Base-by-base conservation (phyloP, 2,329 filamentous ascomycete species). In the Eutypa lata region DNA sequence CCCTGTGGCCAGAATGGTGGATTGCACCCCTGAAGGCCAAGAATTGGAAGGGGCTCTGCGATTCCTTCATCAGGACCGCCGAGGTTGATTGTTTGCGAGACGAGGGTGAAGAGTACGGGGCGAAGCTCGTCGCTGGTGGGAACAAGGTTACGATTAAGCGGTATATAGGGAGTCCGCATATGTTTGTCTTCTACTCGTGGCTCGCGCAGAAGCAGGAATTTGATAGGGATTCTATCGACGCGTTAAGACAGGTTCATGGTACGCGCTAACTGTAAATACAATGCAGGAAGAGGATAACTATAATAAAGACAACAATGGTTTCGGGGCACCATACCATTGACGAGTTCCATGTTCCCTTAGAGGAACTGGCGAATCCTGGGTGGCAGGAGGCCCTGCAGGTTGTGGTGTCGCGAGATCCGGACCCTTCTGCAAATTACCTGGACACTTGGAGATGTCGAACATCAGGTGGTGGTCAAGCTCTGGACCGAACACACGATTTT, bases 81-180 rank as follows among this genome's bases (percentile, higher is more conserved):
- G 68, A 68, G 59, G 65, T 52, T 33, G 76, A 78, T 56, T 73
- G 75, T 2, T 57, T 79, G 50, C 66, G 76, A 2, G 76, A 79
- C 57, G 77, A 79, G 57, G 77, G 75, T 2, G 76, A 79, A 62
- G 71, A 71, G 0, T 79, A 79, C 54, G 76, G 66, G 0, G 61
- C 62, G 56, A 68, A 71, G 57, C 57, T 79, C 51, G 62, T 75
- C 10, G 68, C 73, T 54, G 63, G 66, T n/a, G 76, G 76, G 2
- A 73, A 73, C 53, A 70, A 76, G 57, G 76, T 79, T 22, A 72
- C 71, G 1, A 55, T 75, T 53, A 74, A 72, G 60, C 63, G 76
- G n/a, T 79, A 77, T 55, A 57, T 65, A 1, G 76, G 76, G 0
- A 72, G 76, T 31, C 77, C 77, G 10, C 77, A 80, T 55, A 73